phyloP scores from a whole-genome alignment of 1,139 yeast species.

The Yamadazyma blattariae region DNA sequence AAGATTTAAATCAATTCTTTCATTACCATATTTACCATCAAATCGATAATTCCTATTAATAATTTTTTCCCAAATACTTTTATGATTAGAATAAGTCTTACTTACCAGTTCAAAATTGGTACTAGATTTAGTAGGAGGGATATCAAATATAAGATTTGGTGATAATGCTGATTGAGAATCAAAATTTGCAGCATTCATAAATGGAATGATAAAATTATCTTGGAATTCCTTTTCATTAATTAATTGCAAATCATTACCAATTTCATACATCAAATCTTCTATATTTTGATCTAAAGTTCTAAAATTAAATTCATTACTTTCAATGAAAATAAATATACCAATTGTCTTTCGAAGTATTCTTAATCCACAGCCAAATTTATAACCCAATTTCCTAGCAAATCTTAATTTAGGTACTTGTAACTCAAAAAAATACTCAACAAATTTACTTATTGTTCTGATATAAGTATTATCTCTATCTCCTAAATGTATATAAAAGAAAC shows the following conservation, averaged over 20 bases:
- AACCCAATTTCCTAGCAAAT: conserved; percentile 44
- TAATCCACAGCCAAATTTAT: conserved; percentile 51
- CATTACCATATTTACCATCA: conserved; percentile 27
- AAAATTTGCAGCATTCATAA: conserved; percentile 20
- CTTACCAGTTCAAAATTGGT: conserved; percentile 22
- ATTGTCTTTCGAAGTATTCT: conserved; percentile 46
- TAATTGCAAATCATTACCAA: conserved; percentile 24
- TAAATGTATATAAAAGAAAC: conserved; percentile 47
- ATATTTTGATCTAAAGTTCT: conserved; percentile 37
- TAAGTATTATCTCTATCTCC: conserved; percentile 39
- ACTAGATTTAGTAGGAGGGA: conserved; percentile 23
- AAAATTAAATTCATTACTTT: conserved; percentile 38
- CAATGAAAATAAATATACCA: conserved; percentile 54
- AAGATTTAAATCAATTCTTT: conserved; percentile 27
- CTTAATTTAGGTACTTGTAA: conserved; percentile 47
- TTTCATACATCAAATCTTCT: conserved; percentile 41
- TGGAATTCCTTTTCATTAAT: conserved; percentile 32
- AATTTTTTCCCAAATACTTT: conserved; percentile 48
- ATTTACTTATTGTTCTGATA: conserved; percentile 35
- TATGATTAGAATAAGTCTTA: conserved; percentile 37
- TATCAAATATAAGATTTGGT: conserved; percentile 19
- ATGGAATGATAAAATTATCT: conserved; percentile 30
- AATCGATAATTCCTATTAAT: conserved; percentile 38
- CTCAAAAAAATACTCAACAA: conserved; percentile 45
- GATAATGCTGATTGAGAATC: conserved; percentile 11